Evolutionary conservation across 306 rosid species (phyloP).

Genomic region (Echinosophora koreensis): DNA sequence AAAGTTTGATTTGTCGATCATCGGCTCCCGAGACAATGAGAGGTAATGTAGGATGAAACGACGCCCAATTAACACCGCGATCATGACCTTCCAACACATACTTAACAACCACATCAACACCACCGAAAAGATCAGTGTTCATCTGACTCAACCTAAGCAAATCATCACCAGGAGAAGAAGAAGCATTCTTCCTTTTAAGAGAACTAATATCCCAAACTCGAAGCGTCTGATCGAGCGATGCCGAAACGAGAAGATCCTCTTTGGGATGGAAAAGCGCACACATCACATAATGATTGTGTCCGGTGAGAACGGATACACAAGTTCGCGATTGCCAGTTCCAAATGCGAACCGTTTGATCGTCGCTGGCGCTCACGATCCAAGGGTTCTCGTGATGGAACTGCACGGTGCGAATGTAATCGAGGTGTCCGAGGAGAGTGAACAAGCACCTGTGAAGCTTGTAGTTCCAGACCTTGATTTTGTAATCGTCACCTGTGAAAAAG

Average conservation of each 20-base stretch:
- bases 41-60: slow-evolving; percentile 87
- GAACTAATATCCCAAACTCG: slow-evolving; percentile 98
- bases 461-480: slow-evolving; percentile 98
- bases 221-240: slow-evolving; percentile 92
- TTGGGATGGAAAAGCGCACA: slow-evolving; percentile 92
- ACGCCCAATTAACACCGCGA: slow-evolving; percentile 97
- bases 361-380: slow-evolving; percentile 97
- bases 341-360: slow-evolving; percentile 94
- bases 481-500: slow-evolving; percentile 80
- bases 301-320: slow-evolving; percentile 89
- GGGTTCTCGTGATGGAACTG: slow-evolving; percentile 96
- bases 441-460: slow-evolving; percentile 94
- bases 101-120: slow-evolving; percentile 93
- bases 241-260: slow-evolving; percentile 94
- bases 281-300: slow-evolving; percentile 97
- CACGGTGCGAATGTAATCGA: slow-evolving; percentile 91
- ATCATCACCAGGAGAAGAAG: slow-evolving; percentile 93
- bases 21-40: slow-evolving; percentile 97
- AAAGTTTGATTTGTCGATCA: slow-evolving; percentile 90
- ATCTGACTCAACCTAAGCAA: slow-evolving; percentile 83
- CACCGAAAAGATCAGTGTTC: slow-evolving; percentile 95
- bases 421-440: slow-evolving; percentile 92
- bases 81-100: slow-evolving; percentile 99
- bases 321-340: slow-evolving; percentile 99
- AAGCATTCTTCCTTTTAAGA: slow-evolving; percentile 77